A percentile compares a stretch with the other conserved stretches of the same genome.
phyloP scores from a whole-genome alignment of 805 yeast species.

The Wickerhamiella azyma region DNA sequence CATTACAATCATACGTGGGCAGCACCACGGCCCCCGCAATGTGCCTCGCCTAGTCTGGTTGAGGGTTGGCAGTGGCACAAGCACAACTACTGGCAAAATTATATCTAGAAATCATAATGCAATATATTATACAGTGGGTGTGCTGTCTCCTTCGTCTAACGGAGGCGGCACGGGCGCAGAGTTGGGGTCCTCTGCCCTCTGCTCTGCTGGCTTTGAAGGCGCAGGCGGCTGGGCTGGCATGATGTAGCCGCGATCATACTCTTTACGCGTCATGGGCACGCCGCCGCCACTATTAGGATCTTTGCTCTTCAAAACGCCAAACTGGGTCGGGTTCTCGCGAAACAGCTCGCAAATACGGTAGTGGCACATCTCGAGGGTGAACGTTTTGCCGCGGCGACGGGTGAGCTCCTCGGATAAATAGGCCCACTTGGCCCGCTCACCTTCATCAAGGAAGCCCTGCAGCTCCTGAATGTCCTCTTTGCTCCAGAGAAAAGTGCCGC shows the following conservation, averaged over 20 bases:
- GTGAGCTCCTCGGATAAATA: constrained; percentile 49
- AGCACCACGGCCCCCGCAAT: too few relatives aligned
- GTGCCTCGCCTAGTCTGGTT: too few relatives aligned
- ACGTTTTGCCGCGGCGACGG: constrained; percentile 35
- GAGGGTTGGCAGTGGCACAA: too few relatives aligned
- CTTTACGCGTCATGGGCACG: constrained; percentile 14
- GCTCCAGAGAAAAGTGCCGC: constrained; percentile 53
- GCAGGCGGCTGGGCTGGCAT: not conserved
- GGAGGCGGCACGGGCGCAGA: not conserved
- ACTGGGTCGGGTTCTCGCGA: constrained; percentile 39
- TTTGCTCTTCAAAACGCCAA: constrained; percentile 34
- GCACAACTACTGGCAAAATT: too few relatives aligned
- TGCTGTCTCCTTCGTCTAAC: not conserved
- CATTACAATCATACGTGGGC: too few relatives aligned
- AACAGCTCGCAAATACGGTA: constrained; percentile 41
- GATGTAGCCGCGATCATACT: not conserved
- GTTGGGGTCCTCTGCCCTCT: not conserved
- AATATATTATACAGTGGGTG: not conserved
- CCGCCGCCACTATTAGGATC: constrained; percentile 16
- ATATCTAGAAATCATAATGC: not conserved
- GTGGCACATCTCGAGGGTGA: constrained; percentile 41
- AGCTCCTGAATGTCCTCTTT: constrained; percentile 39
- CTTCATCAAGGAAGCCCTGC: constrained; percentile 46
- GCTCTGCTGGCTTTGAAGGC: not conserved
- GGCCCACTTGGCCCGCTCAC: constrained; percentile 57